Percentiles rank a stretch among this genome's conserved stretches.
Conservation (phyloP, 2,329 filamentous ascomycete genomes). For the Fusarium sp. region DNA sequence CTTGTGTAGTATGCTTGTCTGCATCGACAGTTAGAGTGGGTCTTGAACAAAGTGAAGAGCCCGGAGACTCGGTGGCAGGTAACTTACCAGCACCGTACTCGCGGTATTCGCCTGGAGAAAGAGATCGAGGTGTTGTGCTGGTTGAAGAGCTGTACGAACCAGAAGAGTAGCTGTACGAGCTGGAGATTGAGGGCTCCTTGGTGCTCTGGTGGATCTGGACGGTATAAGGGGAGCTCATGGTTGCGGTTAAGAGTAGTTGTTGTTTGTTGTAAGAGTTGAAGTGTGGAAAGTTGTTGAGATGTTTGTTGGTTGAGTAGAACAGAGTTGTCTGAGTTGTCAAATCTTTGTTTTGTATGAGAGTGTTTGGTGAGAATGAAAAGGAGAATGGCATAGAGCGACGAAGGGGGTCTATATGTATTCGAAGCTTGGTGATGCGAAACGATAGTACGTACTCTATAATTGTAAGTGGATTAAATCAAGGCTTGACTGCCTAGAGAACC, state of each 20-base stretch:
- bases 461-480: constrained; percentile 38
- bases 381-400: constrained; percentile 18
- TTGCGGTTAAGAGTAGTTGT: constrained; percentile 31
- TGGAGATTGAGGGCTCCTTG: constrained; percentile 47
- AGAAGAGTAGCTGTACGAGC: constrained; percentile 45
- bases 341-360: constrained; percentile 28
- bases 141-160: constrained; percentile 47
- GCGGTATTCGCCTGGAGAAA: constrained; percentile 48
- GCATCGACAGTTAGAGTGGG: constrained; percentile 38
- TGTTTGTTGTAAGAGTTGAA: constrained; percentile 18
- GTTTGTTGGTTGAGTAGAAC: not conserved
- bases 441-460: constrained; percentile 41
- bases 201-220: constrained; percentile 52
- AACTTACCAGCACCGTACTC: constrained; percentile 51
- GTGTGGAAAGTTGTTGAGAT: constrained; percentile 15
- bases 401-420: constrained; percentile 42
- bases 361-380: constrained; percentile 31
- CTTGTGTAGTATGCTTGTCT: constrained; percentile 46
- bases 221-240: constrained; percentile 45
- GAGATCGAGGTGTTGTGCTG: constrained; percentile 45
- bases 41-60: constrained; percentile 5
- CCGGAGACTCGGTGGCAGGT: constrained; percentile 14
- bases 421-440: constrained; percentile 34
- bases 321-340: constrained; percentile 9
- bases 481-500: constrained; percentile 38